These are phyloP conservation scores for Achlya hypogyna DNA, from an alignment of 352 stramenopile genomes.

Conservation along the genomic window DNA sequence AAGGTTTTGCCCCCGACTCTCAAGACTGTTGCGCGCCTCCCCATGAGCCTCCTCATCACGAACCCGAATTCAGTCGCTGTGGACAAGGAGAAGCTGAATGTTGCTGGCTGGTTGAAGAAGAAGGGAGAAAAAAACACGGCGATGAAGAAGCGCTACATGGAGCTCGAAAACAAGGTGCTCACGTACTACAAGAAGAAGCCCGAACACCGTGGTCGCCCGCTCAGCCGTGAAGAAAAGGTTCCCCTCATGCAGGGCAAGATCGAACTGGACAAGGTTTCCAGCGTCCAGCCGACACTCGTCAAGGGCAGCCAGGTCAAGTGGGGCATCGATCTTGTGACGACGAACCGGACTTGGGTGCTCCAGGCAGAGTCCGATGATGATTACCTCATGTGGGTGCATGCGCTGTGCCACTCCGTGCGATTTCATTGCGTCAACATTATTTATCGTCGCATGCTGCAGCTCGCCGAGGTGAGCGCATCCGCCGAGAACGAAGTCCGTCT, in stretches of 20 bases:
- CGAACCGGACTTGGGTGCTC: conserved; percentile 69
- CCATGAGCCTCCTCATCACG: conserved; percentile 57
- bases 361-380: conserved; percentile 59
- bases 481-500: conserved; percentile 82
- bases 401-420: conserved; percentile 65
- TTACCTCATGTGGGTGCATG: conserved; percentile 73
- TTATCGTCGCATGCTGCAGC: conserved; percentile 74
- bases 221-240: conserved; percentile 67
- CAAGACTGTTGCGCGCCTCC: conserved; percentile 72
- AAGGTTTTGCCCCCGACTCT: conserved; percentile 62
- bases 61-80: conserved; percentile 36
- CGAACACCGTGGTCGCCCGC: conserved; percentile 60
- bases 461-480: conserved; percentile 75
- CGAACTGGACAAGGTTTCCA: conserved; percentile 71
- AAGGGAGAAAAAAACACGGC: conserved; percentile 75
- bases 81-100: conserved; percentile 23
- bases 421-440: conserved; percentile 71
- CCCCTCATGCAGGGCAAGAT: conserved; percentile 60
- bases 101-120: conserved; percentile 71
- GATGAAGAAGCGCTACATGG: conserved; percentile 80
- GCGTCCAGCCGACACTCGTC: conserved; percentile 62
- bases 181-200: conserved; percentile 85
- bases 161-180: conserved; percentile 58
- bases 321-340: conserved; percentile 71
- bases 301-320: conserved; percentile 39